Percentiles rank a stretch among this genome's conserved stretches.
Conservation (phyloP, 768 basidiomycete species). For the Wakefieldia striispora region DNA sequence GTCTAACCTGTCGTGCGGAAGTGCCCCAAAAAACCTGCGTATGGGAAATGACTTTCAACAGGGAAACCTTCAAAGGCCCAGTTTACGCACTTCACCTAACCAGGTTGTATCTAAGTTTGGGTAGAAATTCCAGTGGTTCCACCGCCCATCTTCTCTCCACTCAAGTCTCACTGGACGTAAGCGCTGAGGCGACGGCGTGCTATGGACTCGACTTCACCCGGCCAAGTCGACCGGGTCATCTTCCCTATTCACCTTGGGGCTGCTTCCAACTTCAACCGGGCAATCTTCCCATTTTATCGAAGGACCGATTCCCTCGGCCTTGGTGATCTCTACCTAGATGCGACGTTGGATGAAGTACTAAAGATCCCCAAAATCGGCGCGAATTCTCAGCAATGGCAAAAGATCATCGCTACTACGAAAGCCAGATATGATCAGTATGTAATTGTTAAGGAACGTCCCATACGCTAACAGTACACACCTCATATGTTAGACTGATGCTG, state of each 20-base stretch:
- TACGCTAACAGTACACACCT: not conserved
- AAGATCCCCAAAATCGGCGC: not conserved
- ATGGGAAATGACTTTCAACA: not conserved
- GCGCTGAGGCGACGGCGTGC: constrained; percentile 3
- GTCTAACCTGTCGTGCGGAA: too few relatives aligned
- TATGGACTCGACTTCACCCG: not conserved
- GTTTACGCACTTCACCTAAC: too few relatives aligned
- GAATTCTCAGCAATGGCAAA: not conserved
- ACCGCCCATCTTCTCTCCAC: too few relatives aligned
- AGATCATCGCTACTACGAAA: not conserved
- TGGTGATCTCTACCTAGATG: constrained; percentile 6
- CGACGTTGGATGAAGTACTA: constrained; percentile 8
- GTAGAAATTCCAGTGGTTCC: too few relatives aligned
- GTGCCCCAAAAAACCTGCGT: too few relatives aligned
- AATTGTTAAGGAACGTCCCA: too few relatives aligned
- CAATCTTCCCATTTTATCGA: constrained; percentile 7
- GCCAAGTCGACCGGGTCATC: not conserved
- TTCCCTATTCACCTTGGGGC: constrained; percentile 6
- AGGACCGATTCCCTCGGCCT: not conserved
- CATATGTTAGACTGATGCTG: not conserved
- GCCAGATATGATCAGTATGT: constrained; percentile 4
- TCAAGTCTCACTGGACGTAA: not conserved
- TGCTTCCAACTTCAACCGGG: not conserved
- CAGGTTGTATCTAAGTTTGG: too few relatives aligned
- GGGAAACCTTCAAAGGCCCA: too few relatives aligned